phyloP scores from a whole-genome alignment of 2,329 filamentous ascomycete genomes.

The Ascochyta pisi region DNA sequence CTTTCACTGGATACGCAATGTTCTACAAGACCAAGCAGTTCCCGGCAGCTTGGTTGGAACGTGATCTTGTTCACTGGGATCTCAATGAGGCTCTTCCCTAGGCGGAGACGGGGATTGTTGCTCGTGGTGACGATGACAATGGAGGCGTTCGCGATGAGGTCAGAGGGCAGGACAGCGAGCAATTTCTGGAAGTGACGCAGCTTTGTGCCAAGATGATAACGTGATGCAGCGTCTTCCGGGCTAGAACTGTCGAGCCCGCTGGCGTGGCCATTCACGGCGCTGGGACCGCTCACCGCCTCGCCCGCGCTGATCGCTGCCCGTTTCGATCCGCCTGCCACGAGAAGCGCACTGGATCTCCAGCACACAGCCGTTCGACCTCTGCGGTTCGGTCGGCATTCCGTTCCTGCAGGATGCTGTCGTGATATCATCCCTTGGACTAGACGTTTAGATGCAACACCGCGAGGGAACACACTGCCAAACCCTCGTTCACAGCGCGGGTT shows the following conservation, averaged over 20 bases:
- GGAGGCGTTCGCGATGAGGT: conserved; percentile 47
- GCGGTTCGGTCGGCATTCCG: conserved; percentile 15
- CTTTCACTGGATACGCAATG: conserved; percentile 19
- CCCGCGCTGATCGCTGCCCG: conserved; percentile 26
- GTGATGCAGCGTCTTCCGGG: conserved; percentile 33
- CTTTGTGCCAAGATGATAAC: conserved; percentile 38
- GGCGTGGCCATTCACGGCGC: conserved; percentile 3
- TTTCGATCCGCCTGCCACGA: conserved; percentile 32
- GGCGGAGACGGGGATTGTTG: conserved; percentile 35
- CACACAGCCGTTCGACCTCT: conserved; percentile 12
- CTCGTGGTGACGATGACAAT: conserved; percentile 43
- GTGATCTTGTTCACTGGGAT: conserved; percentile 20
- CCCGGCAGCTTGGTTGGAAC: conserved; percentile 17
- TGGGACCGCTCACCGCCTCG: conserved; percentile 18
- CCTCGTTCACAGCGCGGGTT: too few relatives aligned
- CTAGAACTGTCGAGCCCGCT: conserved; percentile 9
- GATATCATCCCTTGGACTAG: conserved; percentile 13
- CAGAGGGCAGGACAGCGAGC: conserved; percentile 43
- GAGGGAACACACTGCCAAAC: neutral
- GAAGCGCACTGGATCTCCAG: conserved; percentile 16
- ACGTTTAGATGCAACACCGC: neutral
- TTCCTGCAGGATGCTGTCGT: conserved; percentile 18
- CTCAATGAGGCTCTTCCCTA: conserved; percentile 37
- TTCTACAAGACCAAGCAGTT: conserved; percentile 15
- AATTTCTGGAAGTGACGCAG: conserved; percentile 44